These are phyloP conservation scores for Ustilago sp. DNA, from an alignment of 1,284 basidiomycete genomes.

Conservation along the genomic window DNA sequence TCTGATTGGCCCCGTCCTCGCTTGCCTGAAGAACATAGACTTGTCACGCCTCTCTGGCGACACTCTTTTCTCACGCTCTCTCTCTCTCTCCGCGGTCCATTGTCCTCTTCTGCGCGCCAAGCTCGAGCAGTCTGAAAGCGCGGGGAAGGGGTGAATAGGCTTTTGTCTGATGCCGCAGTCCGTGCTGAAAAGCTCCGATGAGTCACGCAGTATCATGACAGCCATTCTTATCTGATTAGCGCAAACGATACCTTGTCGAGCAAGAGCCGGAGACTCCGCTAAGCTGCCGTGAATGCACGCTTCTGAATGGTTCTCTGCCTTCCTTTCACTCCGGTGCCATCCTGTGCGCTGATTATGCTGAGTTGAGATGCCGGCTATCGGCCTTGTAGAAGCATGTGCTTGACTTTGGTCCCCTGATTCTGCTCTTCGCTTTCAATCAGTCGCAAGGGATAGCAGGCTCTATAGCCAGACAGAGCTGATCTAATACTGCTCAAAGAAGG, in stretches of 20 bases:
- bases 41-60: background rate
- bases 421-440: background rate
- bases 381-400: no score
- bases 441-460: background rate
- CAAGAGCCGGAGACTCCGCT: constrained; percentile 4
- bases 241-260: background rate
- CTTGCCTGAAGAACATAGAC: background rate
- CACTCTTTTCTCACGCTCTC: background rate
- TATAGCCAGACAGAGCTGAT: background rate
- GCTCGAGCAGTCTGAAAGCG: background rate
- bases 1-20: constrained; percentile 19
- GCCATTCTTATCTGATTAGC: constrained; percentile 28
- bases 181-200: constrained; percentile 8
- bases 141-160: background rate
- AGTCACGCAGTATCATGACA: constrained; percentile 5
- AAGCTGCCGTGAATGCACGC: background rate
- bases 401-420: constrained; percentile 3
- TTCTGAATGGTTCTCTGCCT: constrained; percentile 11
- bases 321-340: background rate
- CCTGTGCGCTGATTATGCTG: background rate
- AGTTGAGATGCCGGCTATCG: background rate
- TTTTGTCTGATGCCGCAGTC: constrained; percentile 11
- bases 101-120: background rate
- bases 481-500: no score
- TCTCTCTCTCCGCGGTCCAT: background rate